These are phyloP conservation scores for Phyllosticta citriasiana DNA, from an alignment of 2,329 filamentous ascomycete genomes.

Conservation along the genomic window DNA sequence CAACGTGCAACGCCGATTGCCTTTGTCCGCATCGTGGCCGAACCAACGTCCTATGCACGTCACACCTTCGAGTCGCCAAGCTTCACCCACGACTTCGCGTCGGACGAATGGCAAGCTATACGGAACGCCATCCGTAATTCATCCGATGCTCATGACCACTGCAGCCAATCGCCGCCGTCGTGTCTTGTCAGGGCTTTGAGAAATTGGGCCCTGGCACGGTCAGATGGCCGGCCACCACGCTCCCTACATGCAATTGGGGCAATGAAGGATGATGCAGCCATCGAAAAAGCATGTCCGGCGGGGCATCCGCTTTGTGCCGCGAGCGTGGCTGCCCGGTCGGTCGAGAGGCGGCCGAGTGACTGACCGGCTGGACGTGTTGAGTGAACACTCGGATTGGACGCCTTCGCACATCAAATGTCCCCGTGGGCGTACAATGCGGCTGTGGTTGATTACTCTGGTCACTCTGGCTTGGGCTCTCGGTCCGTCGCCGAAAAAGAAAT, in stretches of 20 bases:
- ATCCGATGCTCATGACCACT: neutral
- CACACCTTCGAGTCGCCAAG: neutral
- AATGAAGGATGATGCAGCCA: neutral
- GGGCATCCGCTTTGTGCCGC: neutral
- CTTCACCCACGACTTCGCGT: neutral
- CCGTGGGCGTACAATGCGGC: neutral
- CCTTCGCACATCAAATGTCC: neutral
- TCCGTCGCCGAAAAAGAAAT: neutral
- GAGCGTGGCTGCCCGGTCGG: neutral
- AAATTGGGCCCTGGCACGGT: neutral
- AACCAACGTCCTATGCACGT: neutral
- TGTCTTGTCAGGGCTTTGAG: neutral
- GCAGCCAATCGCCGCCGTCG: neutral
- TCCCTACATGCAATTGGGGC: neutral
- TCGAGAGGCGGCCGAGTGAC: neutral
- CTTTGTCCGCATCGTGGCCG: neutral
- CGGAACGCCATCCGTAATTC: neutral
- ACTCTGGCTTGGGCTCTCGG: neutral
- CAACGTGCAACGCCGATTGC: neutral
- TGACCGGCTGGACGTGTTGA: neutral
- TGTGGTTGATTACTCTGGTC: neutral
- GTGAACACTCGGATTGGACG: neutral
- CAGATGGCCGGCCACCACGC: neutral
- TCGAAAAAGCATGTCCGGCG: neutral
- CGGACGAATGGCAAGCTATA: neutral